These are phyloP conservation scores for Lasiodiplodia gonubiensis DNA, from an alignment of 2,329 filamentous ascomycete species.

Conservation along the genomic window DNA sequence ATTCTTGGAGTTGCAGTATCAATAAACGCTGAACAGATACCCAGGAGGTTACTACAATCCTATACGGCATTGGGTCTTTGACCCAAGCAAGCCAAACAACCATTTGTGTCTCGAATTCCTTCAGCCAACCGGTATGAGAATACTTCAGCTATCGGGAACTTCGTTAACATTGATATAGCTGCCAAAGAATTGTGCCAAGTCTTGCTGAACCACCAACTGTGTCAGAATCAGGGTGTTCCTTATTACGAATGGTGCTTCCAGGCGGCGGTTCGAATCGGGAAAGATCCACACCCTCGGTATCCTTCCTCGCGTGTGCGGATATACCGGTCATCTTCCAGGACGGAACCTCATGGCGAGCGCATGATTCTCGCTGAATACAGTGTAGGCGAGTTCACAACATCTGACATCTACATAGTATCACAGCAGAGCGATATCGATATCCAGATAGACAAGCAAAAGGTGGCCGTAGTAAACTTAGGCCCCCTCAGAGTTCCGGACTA, in stretches of 20 bases:
- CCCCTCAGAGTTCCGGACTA: background rate
- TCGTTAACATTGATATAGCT: background rate
- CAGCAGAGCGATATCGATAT: background rate
- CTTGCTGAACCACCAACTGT: background rate
- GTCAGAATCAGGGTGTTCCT: background rate
- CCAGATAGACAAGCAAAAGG: background rate
- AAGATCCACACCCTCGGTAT: background rate
- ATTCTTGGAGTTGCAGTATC: background rate
- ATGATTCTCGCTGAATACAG: accelerated
- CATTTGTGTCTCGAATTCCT: background rate
- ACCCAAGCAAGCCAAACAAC: background rate
- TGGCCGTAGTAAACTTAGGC: background rate
- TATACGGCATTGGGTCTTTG: background rate
- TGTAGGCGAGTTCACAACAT: background rate
- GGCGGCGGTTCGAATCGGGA: background rate
- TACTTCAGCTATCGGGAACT: background rate
- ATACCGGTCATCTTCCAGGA: background rate
- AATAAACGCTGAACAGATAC: background rate
- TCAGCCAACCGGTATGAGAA: background rate
- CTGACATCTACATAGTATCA: background rate
- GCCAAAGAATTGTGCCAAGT: accelerated
- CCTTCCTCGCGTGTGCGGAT: background rate
- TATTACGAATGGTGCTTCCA: background rate
- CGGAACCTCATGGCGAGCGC: background rate
- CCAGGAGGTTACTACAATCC: background rate